These are phyloP conservation scores for Vaccinium vitisidaea DNA, from an alignment of 148 eudicot genomes.

Conservation along the genomic window DNA sequence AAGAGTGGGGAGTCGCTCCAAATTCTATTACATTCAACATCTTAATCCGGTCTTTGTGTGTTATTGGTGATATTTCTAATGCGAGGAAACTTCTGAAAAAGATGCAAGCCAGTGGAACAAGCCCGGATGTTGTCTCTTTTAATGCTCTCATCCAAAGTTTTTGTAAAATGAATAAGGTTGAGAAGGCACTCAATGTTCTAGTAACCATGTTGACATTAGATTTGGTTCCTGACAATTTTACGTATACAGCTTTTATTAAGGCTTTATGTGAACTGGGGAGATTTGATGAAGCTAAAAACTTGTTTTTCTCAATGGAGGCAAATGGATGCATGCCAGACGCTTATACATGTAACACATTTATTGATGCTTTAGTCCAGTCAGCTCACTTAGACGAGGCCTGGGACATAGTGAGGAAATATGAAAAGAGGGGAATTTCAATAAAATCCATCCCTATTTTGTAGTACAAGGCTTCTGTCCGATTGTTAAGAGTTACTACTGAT, in stretches of 20 bases:
- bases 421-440: slow-evolving; percentile 40
- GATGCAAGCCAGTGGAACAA: slow-evolving; percentile 68
- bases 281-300: slow-evolving; percentile 54
- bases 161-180: slow-evolving; percentile 64
- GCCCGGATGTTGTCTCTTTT: slow-evolving; percentile 76
- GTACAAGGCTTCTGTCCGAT: neutral
- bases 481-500: neutral
- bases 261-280: slow-evolving; percentile 64
- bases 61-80: slow-evolving; percentile 58
- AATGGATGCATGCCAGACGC: slow-evolving; percentile 70
- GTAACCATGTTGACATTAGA: slow-evolving; percentile 66
- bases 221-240: slow-evolving; percentile 60
- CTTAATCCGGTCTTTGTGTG: slow-evolving; percentile 68
- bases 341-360: slow-evolving; percentile 48
- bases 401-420: slow-evolving; percentile 43
- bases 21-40: slow-evolving; percentile 73
- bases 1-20: slow-evolving; percentile 79
- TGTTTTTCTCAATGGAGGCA: slow-evolving; percentile 70
- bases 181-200: slow-evolving; percentile 66
- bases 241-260: slow-evolving; percentile 71
- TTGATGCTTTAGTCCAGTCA: slow-evolving; percentile 47
- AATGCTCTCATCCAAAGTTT: slow-evolving; percentile 74
- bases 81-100: slow-evolving; percentile 56
- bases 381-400: slow-evolving; percentile 54
- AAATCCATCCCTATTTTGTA: slow-evolving; percentile 23